phyloP scores from a whole-genome alignment of 2,329 filamentous ascomycete species.

The Phoma herbarum region DNA sequence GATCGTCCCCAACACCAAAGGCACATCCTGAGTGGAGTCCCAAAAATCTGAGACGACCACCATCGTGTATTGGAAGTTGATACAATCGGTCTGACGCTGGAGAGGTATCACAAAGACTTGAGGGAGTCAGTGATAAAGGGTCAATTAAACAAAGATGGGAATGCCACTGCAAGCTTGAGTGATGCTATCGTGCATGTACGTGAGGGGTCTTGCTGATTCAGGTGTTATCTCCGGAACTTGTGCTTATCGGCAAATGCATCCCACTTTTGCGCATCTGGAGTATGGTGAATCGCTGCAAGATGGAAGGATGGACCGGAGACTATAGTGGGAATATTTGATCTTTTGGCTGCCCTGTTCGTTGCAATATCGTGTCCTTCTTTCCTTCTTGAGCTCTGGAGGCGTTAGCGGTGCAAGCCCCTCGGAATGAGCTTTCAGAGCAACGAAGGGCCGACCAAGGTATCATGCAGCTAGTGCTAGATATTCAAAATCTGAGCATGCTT shows the following conservation, averaged over 20 bases:
- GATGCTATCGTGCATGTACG: slow-evolving; percentile 2
- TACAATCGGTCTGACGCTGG: not conserved
- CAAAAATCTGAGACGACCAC: not conserved
- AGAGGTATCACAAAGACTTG: not conserved
- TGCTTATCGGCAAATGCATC: not conserved
- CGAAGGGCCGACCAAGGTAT: not conserved
- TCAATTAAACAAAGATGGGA: not conserved
- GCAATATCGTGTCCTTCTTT: not conserved
- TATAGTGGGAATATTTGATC: not conserved
- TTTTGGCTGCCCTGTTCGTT: not conserved
- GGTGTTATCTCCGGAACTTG: not conserved
- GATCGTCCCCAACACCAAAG: not conserved
- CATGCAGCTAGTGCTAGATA: slow-evolving; percentile 12
- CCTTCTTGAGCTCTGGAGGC: no score
- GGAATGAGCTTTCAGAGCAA: not conserved
- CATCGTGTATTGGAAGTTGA: not conserved
- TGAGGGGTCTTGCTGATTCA: not conserved
- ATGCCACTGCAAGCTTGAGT: not conserved
- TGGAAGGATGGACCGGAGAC: not conserved
- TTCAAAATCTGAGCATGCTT: slow-evolving; percentile 37
- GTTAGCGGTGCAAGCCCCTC: not conserved
- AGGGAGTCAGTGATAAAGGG: not conserved
- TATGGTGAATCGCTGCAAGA: not conserved
- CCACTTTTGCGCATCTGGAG: not conserved
- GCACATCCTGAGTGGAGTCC: not conserved